Base-by-base conservation (phyloP, 257 asterid genomes). In the Cruciata laevipes region DNA sequence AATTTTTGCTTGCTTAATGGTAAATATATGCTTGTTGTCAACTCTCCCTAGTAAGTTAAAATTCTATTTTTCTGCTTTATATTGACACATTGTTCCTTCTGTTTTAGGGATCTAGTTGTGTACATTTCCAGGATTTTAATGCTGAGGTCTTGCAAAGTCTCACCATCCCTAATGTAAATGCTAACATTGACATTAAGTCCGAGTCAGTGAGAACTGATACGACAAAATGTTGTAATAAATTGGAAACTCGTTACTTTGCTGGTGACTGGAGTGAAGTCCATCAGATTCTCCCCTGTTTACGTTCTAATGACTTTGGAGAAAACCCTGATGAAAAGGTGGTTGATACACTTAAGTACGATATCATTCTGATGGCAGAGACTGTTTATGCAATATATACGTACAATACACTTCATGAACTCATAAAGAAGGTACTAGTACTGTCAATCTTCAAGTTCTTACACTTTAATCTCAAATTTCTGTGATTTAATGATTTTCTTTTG, bases 101-200 rank as follows among this genome's bases (percentile, higher is more conserved):
- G 71, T 40, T 13, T 38, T 68, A 93, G 99, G 97, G 89, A 59
- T 88, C 99, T 73, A 65, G 69, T 21, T 75, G 74, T 20, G 95
- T 94, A 61, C 99, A 94, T 71, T 94, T 94, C 77, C 99, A 94
- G 82, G 97, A 94, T 73, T 94, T 94, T 75, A 94, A 94, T 67
- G 95, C 86, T 1, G 99, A 94, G 81, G 99, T 94, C 73, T 78
- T 94, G 55, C 84, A 77, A 55, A 79, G 80, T 75, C 95, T 94
- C 69, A 94, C 99, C 64, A 80, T 94, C 76, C 96, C 96, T 21
- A 94, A 94, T 69, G 96, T 94, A 62, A 77, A 75, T 30, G 87
- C 86, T 62, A 94, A 94, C 76, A 73, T 81, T 12, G 75, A 73
- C 69, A 75, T 67, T 52, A 82, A 77, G 71, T 63, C 84, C 35